phyloP scores from a whole-genome alignment of 2,329 filamentous ascomycete species.

The Pseudopithomyces chartarum region DNA sequence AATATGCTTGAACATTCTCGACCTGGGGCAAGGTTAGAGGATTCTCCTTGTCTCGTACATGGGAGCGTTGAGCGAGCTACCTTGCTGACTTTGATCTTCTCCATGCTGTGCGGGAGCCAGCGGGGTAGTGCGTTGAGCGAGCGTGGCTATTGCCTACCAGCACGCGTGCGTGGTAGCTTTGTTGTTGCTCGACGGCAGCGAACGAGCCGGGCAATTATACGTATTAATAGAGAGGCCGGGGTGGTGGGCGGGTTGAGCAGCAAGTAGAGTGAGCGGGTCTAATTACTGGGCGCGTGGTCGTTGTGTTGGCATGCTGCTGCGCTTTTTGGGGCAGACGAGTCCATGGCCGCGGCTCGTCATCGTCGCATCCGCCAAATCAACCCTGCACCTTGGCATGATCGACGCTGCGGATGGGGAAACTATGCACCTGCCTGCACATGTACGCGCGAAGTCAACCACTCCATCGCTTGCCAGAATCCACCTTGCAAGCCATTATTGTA shows the following conservation, averaged over 20 bases:
- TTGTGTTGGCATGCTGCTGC: conserved; percentile 3
- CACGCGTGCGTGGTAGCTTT: not conserved
- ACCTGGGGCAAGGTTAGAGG: conserved; percentile 50
- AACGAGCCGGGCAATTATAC: not conserved
- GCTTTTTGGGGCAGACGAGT: conserved; percentile 14
- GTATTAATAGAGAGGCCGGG: not conserved
- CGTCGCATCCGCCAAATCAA: conserved; percentile 22
- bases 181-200: not conserved
- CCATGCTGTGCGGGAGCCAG: conserved; percentile 34
- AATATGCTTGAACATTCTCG: conserved; percentile 65
- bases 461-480: no score
- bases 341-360: conserved; percentile 28
- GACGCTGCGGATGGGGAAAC: not conserved
- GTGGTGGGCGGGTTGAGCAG: not conserved
- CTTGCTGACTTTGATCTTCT: conserved; percentile 55
- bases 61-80: conserved; percentile 27
- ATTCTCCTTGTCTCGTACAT: not conserved
- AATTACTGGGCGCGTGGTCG: conserved; percentile 2
- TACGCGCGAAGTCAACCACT: no score
- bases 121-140: not conserved
- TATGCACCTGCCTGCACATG: not conserved
- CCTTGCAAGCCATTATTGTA: no score
- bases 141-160: not conserved
- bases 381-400: conserved; percentile 24
- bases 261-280: not conserved